A percentile compares a stretch with the other conserved stretches of the same genome.
Evolutionary conservation across 2,329 filamentous ascomycete species (phyloP).

Genomic region (Cyphellophora europaea): DNA sequence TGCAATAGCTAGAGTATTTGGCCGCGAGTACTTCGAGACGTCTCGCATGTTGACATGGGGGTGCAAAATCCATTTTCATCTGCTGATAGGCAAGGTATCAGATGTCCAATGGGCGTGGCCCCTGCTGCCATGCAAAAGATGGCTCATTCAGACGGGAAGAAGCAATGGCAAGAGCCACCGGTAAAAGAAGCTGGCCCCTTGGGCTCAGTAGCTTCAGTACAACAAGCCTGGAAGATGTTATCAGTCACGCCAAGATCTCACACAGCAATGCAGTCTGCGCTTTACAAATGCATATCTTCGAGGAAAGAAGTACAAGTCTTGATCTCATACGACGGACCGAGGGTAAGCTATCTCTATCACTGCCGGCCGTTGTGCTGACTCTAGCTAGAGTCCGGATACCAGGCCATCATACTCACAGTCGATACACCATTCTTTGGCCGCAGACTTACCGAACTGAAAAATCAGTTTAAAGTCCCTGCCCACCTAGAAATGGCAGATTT

Average conservation of each 20-base stretch:
- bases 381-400: no score
- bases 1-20: constrained; percentile 40
- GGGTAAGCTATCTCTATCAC: constrained; percentile 27
- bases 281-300: no score
- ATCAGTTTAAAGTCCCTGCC: constrained; percentile 31
- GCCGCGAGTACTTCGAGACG: constrained; percentile 27
- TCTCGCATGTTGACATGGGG: constrained; percentile 26
- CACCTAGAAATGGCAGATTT: constrained; percentile 6
- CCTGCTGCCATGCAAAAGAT: constrained; percentile 45
- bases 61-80: constrained; percentile 36
- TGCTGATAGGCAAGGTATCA: constrained; percentile 23
- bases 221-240: constrained; percentile 37
- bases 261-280: no score
- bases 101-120: constrained; percentile 43
- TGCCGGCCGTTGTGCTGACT: no score
- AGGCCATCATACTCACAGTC: constrained; percentile 45
- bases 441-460: constrained; percentile 44
- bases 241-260: constrained; percentile 47
- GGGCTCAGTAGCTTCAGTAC: constrained; percentile 39
- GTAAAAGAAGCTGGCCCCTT: constrained; percentile 34
- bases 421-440: constrained; percentile 46
- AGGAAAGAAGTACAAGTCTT: constrained; percentile 34
- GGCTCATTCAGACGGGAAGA: constrained; percentile 43
- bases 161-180: constrained; percentile 38
- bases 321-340: constrained; percentile 34